phyloP scores from a whole-genome alignment of 306 rosid species.

The Medicago arabica region DNA sequence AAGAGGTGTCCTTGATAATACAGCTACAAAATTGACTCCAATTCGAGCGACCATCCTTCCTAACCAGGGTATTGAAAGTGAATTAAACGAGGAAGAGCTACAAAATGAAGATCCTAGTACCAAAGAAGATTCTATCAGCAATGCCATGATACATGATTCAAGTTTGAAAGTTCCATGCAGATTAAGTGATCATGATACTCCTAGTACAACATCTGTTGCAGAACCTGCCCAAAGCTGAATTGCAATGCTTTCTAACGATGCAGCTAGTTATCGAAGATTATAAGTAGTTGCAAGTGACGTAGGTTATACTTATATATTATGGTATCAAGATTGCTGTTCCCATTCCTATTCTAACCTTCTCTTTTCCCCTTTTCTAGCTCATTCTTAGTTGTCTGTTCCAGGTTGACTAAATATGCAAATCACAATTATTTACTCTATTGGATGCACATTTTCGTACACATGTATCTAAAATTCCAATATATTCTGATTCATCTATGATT shows the following conservation, averaged over 20 bases:
- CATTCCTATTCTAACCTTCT: constrained; percentile 35
- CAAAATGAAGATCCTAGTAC: constrained; percentile 35
- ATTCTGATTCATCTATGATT: constrained; percentile 23
- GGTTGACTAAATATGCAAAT: constrained; percentile 39
- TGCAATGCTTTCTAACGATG: constrained; percentile 37
- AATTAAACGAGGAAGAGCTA: constrained; percentile 43
- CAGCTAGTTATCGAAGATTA: constrained; percentile 35
- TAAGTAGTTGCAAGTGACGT: constrained; percentile 43
- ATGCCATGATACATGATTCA: constrained; percentile 32
- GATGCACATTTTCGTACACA: constrained; percentile 37
- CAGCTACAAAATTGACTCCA: constrained; percentile 6
- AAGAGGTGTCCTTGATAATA: constrained; percentile 57
- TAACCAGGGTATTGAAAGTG: constrained; percentile 32
- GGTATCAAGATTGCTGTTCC: constrained; percentile 1
- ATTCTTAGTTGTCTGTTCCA: constrained; percentile 22
- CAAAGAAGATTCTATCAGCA: constrained; percentile 29
- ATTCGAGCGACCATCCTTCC: constrained; percentile 25
- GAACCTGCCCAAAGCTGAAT: neutral
- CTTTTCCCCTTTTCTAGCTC: constrained; percentile 29
- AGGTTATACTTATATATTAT: constrained; percentile 30
- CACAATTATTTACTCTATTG: constrained; percentile 26
- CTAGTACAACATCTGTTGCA: neutral
- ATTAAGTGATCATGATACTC: neutral
- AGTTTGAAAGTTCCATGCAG: constrained; percentile 30
- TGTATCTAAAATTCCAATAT: constrained; percentile 29